A percentile compares a stretch with the other conserved stretches of the same genome.
Conservation (phyloP, 2,329 filamentous ascomycete species). For the Remersonia thermophila region DNA sequence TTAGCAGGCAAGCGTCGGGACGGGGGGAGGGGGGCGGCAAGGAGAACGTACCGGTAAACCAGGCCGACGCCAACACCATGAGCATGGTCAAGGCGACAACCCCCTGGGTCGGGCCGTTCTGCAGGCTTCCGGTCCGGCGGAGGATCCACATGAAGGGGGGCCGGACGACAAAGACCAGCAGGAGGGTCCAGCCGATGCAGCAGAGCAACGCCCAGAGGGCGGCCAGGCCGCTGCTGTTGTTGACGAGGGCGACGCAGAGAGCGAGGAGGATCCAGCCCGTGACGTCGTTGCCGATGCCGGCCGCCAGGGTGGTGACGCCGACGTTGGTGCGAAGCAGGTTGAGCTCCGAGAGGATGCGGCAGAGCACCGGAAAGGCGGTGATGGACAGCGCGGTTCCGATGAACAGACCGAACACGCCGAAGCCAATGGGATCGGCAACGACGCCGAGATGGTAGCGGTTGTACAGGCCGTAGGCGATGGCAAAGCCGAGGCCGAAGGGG, state of each 20-base stretch:
- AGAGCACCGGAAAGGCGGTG: constrained; percentile 82
- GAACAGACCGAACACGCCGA: constrained; percentile 53
- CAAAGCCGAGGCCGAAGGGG: constrained; percentile 72
- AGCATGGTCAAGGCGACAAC: constrained; percentile 75
- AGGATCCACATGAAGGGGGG: constrained; percentile 67
- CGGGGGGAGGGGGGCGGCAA: too few species aligned
- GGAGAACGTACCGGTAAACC: constrained; percentile 49
- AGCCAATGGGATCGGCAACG: constrained; percentile 25
- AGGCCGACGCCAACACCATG: constrained; percentile 64
- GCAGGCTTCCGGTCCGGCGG: constrained; percentile 59
- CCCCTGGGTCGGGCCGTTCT: constrained; percentile 77
- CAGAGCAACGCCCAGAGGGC: constrained; percentile 76
- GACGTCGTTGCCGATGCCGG: constrained; percentile 87
- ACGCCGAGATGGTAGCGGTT: constrained; percentile 45
- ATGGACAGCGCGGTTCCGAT: constrained; percentile 91
- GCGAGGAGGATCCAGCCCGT: constrained; percentile 85
- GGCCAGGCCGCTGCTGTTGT: constrained; percentile 68
- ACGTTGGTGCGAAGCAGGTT: constrained; percentile 75
- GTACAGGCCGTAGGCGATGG: constrained; percentile 70
- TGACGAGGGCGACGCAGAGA: constrained; percentile 85
- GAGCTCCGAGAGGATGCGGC: constrained; percentile 82
- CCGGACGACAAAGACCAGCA: constrained; percentile 60
- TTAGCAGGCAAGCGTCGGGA: constrained; percentile 1
- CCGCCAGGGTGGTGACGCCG: constrained; percentile 77
- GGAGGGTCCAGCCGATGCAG: constrained; percentile 60